Evolutionary conservation across 768 basidiomycete species (phyloP).

Genomic region (Strobilomyces echinocephalus): DNA sequence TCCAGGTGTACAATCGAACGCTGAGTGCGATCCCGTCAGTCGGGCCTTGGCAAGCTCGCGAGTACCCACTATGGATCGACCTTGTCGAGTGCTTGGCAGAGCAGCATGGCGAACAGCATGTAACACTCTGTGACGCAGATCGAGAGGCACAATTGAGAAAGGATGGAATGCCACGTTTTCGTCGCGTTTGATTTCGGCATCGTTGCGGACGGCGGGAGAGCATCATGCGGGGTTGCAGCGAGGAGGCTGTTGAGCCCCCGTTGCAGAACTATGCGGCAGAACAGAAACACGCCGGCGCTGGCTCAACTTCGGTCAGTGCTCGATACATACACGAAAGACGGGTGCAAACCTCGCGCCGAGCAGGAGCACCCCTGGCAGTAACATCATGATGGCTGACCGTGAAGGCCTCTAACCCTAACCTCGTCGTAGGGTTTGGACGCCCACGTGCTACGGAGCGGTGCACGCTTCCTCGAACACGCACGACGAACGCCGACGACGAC

Average conservation of each 20-base stretch:
- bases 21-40: constrained; percentile 31
- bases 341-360: constrained; percentile 20
- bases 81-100: constrained; percentile 61
- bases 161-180: constrained; percentile 44
- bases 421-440: constrained; percentile 23
- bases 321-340: background rate
- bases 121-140: constrained; percentile 73
- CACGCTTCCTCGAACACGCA: background rate
- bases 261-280: constrained; percentile 56
- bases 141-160: constrained; percentile 60
- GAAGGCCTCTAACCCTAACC: constrained; percentile 28
- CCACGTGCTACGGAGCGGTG: constrained; percentile 8
- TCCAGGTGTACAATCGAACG: constrained; percentile 63
- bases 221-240: constrained; percentile 31
- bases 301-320: background rate
- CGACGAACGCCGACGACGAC: constrained; percentile 11
- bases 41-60: background rate
- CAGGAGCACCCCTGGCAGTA: constrained; percentile 9
- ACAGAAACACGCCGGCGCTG: constrained; percentile 50
- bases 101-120: constrained; percentile 64
- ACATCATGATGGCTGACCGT: constrained; percentile 6
- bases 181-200: constrained; percentile 16
- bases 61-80: constrained; percentile 51
- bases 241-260: constrained; percentile 54
- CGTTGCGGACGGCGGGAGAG: constrained; percentile 22